A percentile compares a stretch with the other conserved stretches of the same genome.
phyloP scores from a whole-genome alignment of 345 rosid species.

The Fremontodendron californicum region DNA sequence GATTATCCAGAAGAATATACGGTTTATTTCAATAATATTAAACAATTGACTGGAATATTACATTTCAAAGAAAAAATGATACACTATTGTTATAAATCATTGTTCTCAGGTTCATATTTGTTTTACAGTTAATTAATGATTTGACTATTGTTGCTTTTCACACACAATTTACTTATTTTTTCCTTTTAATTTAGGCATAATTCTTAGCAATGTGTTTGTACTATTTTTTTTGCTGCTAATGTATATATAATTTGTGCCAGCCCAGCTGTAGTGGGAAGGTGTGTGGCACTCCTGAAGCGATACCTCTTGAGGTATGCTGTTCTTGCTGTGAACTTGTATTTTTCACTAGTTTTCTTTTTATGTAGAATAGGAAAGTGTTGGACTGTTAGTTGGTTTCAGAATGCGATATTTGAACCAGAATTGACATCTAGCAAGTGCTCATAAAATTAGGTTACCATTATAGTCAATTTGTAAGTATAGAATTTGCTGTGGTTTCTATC shows the following conservation, averaged over 20 bases:
- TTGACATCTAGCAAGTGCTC: not conserved
- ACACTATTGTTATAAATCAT: not conserved
- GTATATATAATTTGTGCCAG: conserved; percentile 42
- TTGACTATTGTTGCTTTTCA: not conserved
- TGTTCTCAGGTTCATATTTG: not conserved
- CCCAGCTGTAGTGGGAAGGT: conserved; percentile 94
- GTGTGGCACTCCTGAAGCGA: conserved; percentile 89
- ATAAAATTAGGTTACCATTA: not conserved
- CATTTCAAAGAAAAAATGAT: not conserved
- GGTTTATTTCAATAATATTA: not conserved
- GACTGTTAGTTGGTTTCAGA: not conserved
- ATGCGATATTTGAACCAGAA: not conserved
- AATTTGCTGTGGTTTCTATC: conserved; percentile 2
- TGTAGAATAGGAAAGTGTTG: not conserved
- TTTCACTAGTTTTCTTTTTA: conserved; percentile 18
- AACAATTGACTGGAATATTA: conserved; percentile 2
- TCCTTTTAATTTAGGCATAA: not conserved
- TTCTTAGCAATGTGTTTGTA: not conserved
- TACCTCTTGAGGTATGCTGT: conserved; percentile 69
- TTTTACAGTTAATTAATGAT: not conserved
- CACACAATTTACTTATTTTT: not conserved
- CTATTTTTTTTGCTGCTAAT: conserved; percentile 12
- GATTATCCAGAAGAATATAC: not conserved
- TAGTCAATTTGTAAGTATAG: conserved; percentile 4
- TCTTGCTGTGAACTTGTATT: conserved; percentile 20